Conservation (phyloP, 2,329 filamentous ascomycete species). For the Pestalotiopsis sp. region DNA sequence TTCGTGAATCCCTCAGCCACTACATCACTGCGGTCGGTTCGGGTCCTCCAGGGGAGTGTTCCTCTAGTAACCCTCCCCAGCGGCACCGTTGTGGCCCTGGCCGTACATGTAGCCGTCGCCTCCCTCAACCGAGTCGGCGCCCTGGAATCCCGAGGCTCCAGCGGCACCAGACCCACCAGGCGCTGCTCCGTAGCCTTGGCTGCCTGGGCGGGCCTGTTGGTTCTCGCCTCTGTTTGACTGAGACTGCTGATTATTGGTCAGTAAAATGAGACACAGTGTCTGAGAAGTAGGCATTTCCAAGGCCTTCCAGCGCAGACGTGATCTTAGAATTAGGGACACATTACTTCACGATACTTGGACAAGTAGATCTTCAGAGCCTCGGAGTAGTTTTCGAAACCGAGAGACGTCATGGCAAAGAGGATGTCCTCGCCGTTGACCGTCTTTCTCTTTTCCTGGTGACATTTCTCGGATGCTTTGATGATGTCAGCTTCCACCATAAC, state of each 20-base stretch:
- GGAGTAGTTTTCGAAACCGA: slow-evolving; percentile 98
- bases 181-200: slow-evolving; percentile 53
- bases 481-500: slow-evolving; percentile 23
- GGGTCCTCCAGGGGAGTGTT: background rate
- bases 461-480: slow-evolving; percentile 89
- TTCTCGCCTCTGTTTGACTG: slow-evolving; percentile 73
- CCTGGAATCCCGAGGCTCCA: slow-evolving; percentile 45
- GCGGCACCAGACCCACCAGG: slow-evolving; percentile 42
- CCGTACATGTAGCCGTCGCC: slow-evolving; percentile 56
- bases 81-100: slow-evolving; percentile 63
- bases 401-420: slow-evolving; percentile 96
- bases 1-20: background rate
- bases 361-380: slow-evolving; percentile 98
- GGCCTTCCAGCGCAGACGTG: background rate
- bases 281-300: slow-evolving; percentile 19
- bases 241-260: slow-evolving; percentile 62
- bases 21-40: background rate
- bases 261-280: slow-evolving; percentile 21
- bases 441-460: slow-evolving; percentile 98
- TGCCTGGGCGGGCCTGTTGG: slow-evolving; percentile 52
- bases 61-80: slow-evolving; percentile 54
- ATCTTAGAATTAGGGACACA: slow-evolving; percentile 30
- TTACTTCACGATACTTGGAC: slow-evolving; percentile 95
- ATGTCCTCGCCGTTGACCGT: slow-evolving; percentile 99
- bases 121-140: slow-evolving; percentile 45